Conservation (phyloP, 208 protist genomes). For the Polymyxa betae region DNA sequence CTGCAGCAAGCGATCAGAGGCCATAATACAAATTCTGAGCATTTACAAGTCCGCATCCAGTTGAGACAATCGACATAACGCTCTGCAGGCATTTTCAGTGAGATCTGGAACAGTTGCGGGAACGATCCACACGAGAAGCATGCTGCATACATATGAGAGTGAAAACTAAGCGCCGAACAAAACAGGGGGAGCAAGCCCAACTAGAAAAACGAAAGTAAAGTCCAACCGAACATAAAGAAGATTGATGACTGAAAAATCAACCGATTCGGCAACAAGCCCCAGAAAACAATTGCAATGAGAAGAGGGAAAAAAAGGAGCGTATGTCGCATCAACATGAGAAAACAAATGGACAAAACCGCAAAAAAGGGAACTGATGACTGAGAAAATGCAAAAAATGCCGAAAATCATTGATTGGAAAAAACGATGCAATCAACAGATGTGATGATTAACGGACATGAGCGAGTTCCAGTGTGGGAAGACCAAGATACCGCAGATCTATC, state of each 20-base stretch:
- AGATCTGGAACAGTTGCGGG: background rate
- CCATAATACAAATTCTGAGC: background rate
- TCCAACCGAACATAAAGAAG: background rate
- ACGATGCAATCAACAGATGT: too few relatives aligned
- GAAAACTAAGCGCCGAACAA: background rate
- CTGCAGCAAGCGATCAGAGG: background rate
- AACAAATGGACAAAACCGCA: too few relatives aligned
- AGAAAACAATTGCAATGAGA: too few relatives aligned
- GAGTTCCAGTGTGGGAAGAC: background rate
- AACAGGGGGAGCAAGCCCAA: background rate
- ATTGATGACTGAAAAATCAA: too few relatives aligned
- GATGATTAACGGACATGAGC: background rate
- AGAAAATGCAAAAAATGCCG: too few relatives aligned
- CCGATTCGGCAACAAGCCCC: too few relatives aligned
- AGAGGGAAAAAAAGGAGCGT: too few relatives aligned
- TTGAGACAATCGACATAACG: background rate
- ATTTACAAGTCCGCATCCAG: slow-evolving; percentile 38
- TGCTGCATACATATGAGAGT: background rate
- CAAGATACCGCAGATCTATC: background rate
- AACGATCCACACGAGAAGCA: slow-evolving; percentile 24
- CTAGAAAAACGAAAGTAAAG: background rate
- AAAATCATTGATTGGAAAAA: too few relatives aligned
- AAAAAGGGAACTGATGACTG: too few relatives aligned
- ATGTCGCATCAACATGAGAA: too few relatives aligned
- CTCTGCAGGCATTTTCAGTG: background rate